phyloP scores from a whole-genome alignment of 225 moss, liverwort and hornwort genomes.

The Anthoceros angustus region DNA sequence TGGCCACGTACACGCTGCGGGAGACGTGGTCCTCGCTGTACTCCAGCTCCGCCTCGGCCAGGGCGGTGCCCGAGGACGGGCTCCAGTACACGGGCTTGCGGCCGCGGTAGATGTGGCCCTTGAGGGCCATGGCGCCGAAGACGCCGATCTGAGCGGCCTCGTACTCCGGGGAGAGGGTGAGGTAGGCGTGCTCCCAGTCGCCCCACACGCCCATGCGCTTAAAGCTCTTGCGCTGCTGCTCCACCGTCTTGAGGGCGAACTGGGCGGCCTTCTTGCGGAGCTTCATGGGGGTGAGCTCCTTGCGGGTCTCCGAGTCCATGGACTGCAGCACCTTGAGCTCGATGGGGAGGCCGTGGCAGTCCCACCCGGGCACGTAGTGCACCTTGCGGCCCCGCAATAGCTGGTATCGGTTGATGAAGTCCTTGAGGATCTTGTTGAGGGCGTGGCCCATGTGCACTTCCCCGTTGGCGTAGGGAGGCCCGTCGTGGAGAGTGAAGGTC shows the following conservation, averaged over 20 bases:
- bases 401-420: conserved; percentile 87
- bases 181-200: conserved; percentile 90
- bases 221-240: conserved; percentile 77
- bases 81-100: conserved; percentile 98
- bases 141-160: conserved; percentile 99
- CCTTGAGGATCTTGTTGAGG: conserved; percentile 83
- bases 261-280: conserved; percentile 91
- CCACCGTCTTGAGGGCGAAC: conserved; percentile 89
- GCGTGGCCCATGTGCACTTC: conserved; percentile 95
- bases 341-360: conserved; percentile 95
- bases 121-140: conserved; percentile 84
- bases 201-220: conserved; percentile 98
- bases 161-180: conserved; percentile 85
- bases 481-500: conserved; percentile 69
- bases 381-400: conserved; percentile 92
- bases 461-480: conserved; percentile 92
- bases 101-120: conserved; percentile 91
- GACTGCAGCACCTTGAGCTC: conserved; percentile 97
- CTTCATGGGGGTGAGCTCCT: conserved; percentile 82
- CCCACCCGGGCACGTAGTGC: conserved; percentile 89
- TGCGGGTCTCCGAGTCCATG: conserved; percentile 79
- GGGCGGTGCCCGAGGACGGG: conserved; percentile 86
- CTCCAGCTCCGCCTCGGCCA: conserved; percentile 99
- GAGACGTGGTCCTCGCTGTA: conserved; percentile 95
- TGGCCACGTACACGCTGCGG: conserved; percentile 73